Evolutionary conservation across 2,329 filamentous ascomycete genomes (phyloP).

Genomic region (Aureobasidium sp.): DNA sequence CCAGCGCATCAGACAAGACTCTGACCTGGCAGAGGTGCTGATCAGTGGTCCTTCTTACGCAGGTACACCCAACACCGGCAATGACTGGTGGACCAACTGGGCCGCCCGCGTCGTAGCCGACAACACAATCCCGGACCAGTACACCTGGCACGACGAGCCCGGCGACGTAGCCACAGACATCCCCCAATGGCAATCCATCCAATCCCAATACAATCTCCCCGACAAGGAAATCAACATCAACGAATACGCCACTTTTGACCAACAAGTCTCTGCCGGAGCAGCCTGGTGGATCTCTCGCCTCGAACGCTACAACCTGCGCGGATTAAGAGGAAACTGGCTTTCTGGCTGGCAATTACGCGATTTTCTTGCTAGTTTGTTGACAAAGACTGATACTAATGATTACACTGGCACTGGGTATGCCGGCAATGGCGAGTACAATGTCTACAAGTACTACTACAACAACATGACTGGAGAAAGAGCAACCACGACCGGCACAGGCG

Average conservation of each 20-base stretch:
- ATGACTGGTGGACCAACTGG: slow-evolving; percentile 39
- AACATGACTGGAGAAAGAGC: slow-evolving; percentile 40
- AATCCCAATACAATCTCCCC: neutral
- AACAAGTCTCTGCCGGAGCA: slow-evolving; percentile 37
- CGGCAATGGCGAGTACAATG: slow-evolving; percentile 38
- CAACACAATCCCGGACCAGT: slow-evolving; percentile 37
- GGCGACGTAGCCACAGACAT: neutral
- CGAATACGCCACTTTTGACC: slow-evolving; percentile 38
- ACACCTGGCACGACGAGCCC: slow-evolving; percentile 38
- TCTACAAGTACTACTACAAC: slow-evolving; percentile 39
- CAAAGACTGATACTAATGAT: slow-evolving; percentile 26
- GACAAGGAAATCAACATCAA: slow-evolving; percentile 39
- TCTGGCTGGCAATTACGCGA: slow-evolving; percentile 38
- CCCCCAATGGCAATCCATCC: neutral
- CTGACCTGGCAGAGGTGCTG: neutral
- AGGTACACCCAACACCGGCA: slow-evolving; percentile 25
- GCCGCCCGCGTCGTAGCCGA: slow-evolving; percentile 31
- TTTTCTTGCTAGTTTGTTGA: slow-evolving; percentile 37
- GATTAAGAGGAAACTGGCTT: slow-evolving; percentile 43
- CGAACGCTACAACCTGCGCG: slow-evolving; percentile 38
- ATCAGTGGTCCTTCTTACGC: slow-evolving; percentile 31
- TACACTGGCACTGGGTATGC: slow-evolving; percentile 29
- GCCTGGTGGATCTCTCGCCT: slow-evolving; percentile 44
- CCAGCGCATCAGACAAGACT: neutral
- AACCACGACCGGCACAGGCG: slow-evolving; percentile 30